Evolutionary conservation across 2,329 filamentous ascomycete species (phyloP).

Genomic region (Phaeosphaeria sp.): DNA sequence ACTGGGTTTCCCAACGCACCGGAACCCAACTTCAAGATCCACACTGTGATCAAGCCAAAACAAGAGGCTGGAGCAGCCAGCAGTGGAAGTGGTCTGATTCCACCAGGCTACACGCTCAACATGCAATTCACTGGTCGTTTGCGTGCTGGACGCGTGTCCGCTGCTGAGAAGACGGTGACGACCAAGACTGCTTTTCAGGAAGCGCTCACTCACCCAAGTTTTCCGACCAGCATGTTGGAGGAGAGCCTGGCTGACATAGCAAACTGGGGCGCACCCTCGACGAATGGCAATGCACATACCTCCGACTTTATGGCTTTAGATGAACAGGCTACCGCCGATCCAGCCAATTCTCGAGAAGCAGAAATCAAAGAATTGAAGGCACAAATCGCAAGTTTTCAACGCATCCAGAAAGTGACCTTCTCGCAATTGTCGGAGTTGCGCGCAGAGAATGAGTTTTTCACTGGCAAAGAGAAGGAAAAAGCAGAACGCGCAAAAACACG

Average conservation of each 20-base stretch:
- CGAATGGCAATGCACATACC: constrained; percentile 15
- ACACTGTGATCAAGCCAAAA: constrained; percentile 80
- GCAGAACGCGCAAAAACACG: constrained; percentile 27
- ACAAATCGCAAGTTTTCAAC: constrained; percentile 52
- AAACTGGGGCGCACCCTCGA: constrained; percentile 32
- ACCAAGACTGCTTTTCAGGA: constrained; percentile 44
- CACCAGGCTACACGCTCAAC: constrained; percentile 69
- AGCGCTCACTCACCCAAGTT: constrained; percentile 52
- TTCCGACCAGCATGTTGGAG: constrained; percentile 50
- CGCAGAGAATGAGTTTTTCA: constrained; percentile 49
- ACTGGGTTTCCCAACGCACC: constrained; percentile 52
- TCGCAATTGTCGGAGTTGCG: constrained; percentile 53
- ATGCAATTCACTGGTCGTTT: constrained; percentile 62
- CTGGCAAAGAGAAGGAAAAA: constrained; percentile 39
- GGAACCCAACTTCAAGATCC: constrained; percentile 56
- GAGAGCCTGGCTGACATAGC: constrained; percentile 45
- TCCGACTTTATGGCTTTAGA: constrained; percentile 45
- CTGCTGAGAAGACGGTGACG: constrained; percentile 25
- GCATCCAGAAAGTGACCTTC: constrained; percentile 55
- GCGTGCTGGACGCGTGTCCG: constrained; percentile 35
- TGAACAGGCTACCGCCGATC: constrained; percentile 6
- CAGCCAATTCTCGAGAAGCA: constrained; percentile 21
- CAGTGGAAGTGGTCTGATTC: constrained; percentile 46
- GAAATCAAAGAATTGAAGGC: constrained; percentile 45
- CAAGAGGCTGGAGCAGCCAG: constrained; percentile 59